These are phyloP conservation scores for Magnusiomyces sp. DNA, from an alignment of 1,139 yeast genomes.

Conservation along the genomic window DNA sequence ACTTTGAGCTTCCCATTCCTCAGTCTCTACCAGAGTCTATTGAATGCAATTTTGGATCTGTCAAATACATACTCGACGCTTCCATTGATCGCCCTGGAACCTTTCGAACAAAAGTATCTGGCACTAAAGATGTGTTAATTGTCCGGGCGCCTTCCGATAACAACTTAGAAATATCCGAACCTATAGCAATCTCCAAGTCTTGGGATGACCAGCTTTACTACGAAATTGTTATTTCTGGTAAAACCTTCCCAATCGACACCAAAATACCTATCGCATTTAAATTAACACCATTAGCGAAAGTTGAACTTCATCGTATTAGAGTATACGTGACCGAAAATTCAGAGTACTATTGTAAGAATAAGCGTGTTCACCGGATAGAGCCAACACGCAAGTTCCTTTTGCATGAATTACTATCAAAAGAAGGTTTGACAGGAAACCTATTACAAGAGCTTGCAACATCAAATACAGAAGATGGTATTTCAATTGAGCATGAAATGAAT, in stretches of 20 bases:
- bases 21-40: conserved; percentile 77
- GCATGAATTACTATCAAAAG: conserved; percentile 67
- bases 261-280: conserved; percentile 76
- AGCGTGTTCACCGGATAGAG: conserved; percentile 85
- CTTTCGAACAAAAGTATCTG: conserved; percentile 67
- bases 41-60: conserved; percentile 72
- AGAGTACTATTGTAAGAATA: conserved; percentile 79
- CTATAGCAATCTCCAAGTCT: conserved; percentile 78
- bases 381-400: conserved; percentile 74
- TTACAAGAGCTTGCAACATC: conserved; percentile 34
- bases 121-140: conserved; percentile 54
- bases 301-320: conserved; percentile 75
- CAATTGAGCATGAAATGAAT: conserved; percentile 71
- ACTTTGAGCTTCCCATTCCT: conserved; percentile 83
- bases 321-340: conserved; percentile 79
- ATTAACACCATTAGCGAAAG: conserved; percentile 79
- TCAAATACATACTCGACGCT: conserved; percentile 61
- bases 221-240: conserved; percentile 82
- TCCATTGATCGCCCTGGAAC: conserved; percentile 69
- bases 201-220: conserved; percentile 92
- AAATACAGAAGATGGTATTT: conserved; percentile 29
- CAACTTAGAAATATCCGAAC: conserved; percentile 83
- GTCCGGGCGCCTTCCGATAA: conserved; percentile 71
- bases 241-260: conserved; percentile 75
- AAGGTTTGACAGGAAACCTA: conserved; percentile 36